Percentiles rank a stretch among this genome's conserved stretches.
Evolutionary conservation across 169 alveolate species (phyloP).

Genomic region (Plasmodium gaboni): DNA sequence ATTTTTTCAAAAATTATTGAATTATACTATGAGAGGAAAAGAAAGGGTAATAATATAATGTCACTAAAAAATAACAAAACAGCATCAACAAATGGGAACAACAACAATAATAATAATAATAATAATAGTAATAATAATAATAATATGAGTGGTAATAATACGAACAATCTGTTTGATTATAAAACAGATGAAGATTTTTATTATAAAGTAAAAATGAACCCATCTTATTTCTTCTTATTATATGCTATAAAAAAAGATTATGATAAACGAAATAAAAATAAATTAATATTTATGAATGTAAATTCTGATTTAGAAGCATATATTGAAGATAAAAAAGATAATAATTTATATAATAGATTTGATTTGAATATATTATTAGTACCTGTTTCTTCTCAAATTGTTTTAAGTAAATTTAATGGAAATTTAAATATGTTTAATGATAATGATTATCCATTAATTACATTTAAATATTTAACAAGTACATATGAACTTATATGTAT

Average conservation of each 20-base stretch:
- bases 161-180: slow-evolving; percentile 16
- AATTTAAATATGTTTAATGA: slow-evolving; percentile 57
- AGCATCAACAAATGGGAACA: too few relatives aligned
- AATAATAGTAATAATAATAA: neutral
- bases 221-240: slow-evolving; percentile 41
- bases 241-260: slow-evolving; percentile 71
- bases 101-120: neutral
- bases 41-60: neutral
- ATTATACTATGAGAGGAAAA: slow-evolving; percentile 29
- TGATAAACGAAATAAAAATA: slow-evolving; percentile 63
- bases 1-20: slow-evolving; percentile 65
- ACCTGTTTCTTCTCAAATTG: slow-evolving; percentile 44
- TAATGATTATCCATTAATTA: slow-evolving; percentile 53
- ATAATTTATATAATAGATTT: neutral
- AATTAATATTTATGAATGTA: slow-evolving; percentile 57
- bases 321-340: slow-evolving; percentile 67
- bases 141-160: slow-evolving; percentile 6
- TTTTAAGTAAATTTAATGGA: slow-evolving; percentile 38
- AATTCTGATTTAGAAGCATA: slow-evolving; percentile 54
- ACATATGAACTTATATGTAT: slow-evolving; percentile 53
- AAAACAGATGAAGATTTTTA: slow-evolving; percentile 64
- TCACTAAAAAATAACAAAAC: neutral
- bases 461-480: slow-evolving; percentile 48
- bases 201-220: slow-evolving; percentile 54
- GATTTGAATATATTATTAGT: slow-evolving; percentile 34